Conservation (phyloP, 805 yeast genomes). For the Myxozyma neglecta region DNA sequence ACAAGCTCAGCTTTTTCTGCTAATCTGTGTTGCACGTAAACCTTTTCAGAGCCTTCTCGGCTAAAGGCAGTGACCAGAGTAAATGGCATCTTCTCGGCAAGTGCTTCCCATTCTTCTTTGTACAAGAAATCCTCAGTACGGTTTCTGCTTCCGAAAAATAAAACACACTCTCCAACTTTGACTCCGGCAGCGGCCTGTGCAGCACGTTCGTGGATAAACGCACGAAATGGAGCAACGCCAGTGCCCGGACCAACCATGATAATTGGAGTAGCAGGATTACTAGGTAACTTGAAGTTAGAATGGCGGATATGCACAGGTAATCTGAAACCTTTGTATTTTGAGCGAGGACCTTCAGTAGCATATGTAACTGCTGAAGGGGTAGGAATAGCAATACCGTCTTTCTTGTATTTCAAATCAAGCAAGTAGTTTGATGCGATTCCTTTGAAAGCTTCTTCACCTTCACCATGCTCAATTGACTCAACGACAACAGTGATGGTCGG, state of each 20-base stretch:
- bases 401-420: slow-evolving; percentile 63
- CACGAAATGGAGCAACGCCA: slow-evolving; percentile 98
- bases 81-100: slow-evolving; percentile 58
- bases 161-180: slow-evolving; percentile 66
- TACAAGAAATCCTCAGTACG: slow-evolving; percentile 80
- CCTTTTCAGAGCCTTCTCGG: slow-evolving; percentile 63
- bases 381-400: slow-evolving; percentile 47
- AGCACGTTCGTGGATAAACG: slow-evolving; percentile 87
- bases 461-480: slow-evolving; percentile 50
- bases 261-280: slow-evolving; percentile 77
- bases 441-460: slow-evolving; percentile 48
- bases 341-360: slow-evolving; percentile 83
- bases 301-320: slow-evolving; percentile 92
- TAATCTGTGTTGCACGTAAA: slow-evolving; percentile 84
- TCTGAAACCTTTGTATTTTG: slow-evolving; percentile 48
- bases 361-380: slow-evolving; percentile 54
- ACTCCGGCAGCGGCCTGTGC: slow-evolving; percentile 50
- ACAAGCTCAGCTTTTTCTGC: slow-evolving; percentile 49
- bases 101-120: slow-evolving; percentile 73
- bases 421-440: slow-evolving; percentile 93
- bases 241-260: slow-evolving; percentile 98
- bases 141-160: slow-evolving; percentile 87
- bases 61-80: slow-evolving; percentile 83
- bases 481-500: slow-evolving; percentile 91
- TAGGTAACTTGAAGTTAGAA: slow-evolving; percentile 90